These are phyloP conservation scores for Kalaharituber pfeilii DNA, from an alignment of 2,329 filamentous ascomycete genomes.

Conservation along the genomic window DNA sequence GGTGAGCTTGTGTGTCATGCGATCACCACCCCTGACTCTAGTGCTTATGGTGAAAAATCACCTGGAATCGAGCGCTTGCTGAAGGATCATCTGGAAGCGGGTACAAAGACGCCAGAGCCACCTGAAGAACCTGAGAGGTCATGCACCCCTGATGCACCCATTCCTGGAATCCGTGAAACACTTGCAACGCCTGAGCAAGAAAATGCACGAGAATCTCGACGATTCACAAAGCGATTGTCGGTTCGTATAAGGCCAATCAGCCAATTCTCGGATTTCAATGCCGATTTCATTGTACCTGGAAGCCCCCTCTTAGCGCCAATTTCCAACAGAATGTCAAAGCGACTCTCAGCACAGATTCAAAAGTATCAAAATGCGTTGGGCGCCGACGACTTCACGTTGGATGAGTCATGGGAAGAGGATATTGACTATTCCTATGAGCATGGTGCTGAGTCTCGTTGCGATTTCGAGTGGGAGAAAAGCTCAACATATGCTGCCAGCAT, in stretches of 20 bases:
- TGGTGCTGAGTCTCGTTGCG: slow-evolving; percentile 47
- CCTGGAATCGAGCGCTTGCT: slow-evolving; percentile 10
- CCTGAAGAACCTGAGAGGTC: not conserved
- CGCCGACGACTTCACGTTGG: slow-evolving; percentile 26
- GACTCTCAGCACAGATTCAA: slow-evolving; percentile 12
- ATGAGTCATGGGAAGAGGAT: slow-evolving; percentile 45
- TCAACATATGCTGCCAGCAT: slow-evolving; percentile 1
- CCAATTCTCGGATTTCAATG: slow-evolving; percentile 15
- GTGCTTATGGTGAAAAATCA: slow-evolving; percentile 12
- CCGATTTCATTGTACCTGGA: slow-evolving; percentile 10
- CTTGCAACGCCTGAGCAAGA: slow-evolving; percentile 17
- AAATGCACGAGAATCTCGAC: slow-evolving; percentile 7
- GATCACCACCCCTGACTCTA: slow-evolving; percentile 10
- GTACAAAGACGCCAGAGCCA: not conserved
- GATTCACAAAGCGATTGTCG: slow-evolving; percentile 9
- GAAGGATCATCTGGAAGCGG: not conserved
- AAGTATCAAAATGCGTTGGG: slow-evolving; percentile 5
- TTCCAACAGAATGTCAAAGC: slow-evolving; percentile 11
- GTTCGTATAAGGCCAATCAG: slow-evolving; percentile 15
- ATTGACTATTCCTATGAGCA: slow-evolving; percentile 57
- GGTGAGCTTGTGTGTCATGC: slow-evolving; percentile 9
- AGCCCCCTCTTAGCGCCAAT: slow-evolving; percentile 9
- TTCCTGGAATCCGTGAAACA: slow-evolving; percentile 15
- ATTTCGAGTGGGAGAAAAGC: slow-evolving; percentile 43
- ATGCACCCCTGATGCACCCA: not conserved